Evolutionary conservation across 2,329 filamentous ascomycete species (phyloP).

Genomic region (Aaosphaeria pasadenensis): DNA sequence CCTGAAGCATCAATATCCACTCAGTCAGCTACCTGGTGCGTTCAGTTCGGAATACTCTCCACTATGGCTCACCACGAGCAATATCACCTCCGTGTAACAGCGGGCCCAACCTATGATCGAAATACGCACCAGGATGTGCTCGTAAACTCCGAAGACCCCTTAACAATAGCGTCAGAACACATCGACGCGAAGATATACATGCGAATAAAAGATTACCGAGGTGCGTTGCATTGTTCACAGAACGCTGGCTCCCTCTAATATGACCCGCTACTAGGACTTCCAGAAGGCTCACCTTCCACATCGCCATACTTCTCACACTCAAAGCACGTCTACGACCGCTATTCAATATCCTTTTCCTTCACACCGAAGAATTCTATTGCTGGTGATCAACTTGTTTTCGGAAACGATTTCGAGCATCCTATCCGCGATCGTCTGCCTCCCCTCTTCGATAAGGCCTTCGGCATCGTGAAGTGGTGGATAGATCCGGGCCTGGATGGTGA

Average conservation of each 20-base stretch:
- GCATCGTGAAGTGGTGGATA: conserved; percentile 84
- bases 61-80: conserved; percentile 57
- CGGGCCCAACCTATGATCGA: conserved; percentile 72
- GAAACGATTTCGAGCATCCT: conserved; percentile 91
- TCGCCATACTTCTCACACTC: conserved; percentile 74
- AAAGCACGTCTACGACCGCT: conserved; percentile 72
- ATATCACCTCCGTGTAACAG: conserved; percentile 79
- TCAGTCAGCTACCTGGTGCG: neutral
- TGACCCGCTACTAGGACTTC: conserved; percentile 57
- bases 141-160: conserved; percentile 67
- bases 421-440: conserved; percentile 84
- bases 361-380: conserved; percentile 65
- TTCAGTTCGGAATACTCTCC: neutral
- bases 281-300: conserved; percentile 63
- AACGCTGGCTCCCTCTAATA: conserved; percentile 2
- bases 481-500: conserved; percentile 91
- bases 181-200: conserved; percentile 70
- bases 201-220: conserved; percentile 64
- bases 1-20: no score
- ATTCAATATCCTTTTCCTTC: conserved; percentile 79
- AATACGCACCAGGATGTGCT: conserved; percentile 69
- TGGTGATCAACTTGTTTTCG: conserved; percentile 77
- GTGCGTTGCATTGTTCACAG: conserved; percentile 14
- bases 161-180: conserved; percentile 61
- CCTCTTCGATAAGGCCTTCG: conserved; percentile 80